Percentiles rank a stretch among this genome's conserved stretches.
These are phyloP conservation scores for Sclerotinia glacialis DNA, from an alignment of 2,329 filamentous ascomycete genomes.

Conservation along the genomic window DNA sequence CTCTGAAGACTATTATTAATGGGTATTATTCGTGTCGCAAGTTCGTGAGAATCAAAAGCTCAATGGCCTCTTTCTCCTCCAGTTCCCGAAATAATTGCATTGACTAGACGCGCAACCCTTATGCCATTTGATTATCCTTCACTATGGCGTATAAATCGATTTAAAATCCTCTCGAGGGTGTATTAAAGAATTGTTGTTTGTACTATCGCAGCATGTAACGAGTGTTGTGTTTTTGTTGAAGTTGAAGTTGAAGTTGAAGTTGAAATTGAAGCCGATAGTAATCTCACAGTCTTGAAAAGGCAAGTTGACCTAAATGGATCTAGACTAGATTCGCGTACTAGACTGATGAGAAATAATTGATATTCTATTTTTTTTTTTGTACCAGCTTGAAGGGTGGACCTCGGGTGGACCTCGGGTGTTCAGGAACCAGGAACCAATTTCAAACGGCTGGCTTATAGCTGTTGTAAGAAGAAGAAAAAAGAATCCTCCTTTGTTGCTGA, in stretches of 20 bases:
- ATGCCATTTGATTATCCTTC: conserved; percentile 24
- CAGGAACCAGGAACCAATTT: conserved; percentile 20
- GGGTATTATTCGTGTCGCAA: conserved; percentile 23
- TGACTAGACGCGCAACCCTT: conserved; percentile 14
- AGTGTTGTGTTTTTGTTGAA: conserved; percentile 12
- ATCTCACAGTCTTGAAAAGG: conserved; percentile 11
- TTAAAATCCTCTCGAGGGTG: background rate
- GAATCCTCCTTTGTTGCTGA: background rate
- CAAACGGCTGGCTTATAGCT: background rate
- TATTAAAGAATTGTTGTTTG: background rate
- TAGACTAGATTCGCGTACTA: conserved; percentile 12
- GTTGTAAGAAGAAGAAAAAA: no score
- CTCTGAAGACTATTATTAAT: conserved; percentile 24
- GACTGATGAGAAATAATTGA: conserved; percentile 12
- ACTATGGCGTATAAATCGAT: background rate
- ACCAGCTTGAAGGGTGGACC: background rate
- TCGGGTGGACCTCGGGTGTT: conserved; percentile 13
- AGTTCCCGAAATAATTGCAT: conserved; percentile 24
- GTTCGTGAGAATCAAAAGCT: conserved; percentile 24
- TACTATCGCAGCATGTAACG: conserved; percentile 10
- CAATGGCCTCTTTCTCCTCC: conserved; percentile 25
- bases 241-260: conserved; percentile 11
- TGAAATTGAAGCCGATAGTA: conserved; percentile 12
- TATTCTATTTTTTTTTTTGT: conserved; percentile 2
- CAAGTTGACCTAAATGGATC: conserved; percentile 1